phyloP scores from a whole-genome alignment of 2,329 filamentous ascomycete species.

The Ophiostoma sp. region DNA sequence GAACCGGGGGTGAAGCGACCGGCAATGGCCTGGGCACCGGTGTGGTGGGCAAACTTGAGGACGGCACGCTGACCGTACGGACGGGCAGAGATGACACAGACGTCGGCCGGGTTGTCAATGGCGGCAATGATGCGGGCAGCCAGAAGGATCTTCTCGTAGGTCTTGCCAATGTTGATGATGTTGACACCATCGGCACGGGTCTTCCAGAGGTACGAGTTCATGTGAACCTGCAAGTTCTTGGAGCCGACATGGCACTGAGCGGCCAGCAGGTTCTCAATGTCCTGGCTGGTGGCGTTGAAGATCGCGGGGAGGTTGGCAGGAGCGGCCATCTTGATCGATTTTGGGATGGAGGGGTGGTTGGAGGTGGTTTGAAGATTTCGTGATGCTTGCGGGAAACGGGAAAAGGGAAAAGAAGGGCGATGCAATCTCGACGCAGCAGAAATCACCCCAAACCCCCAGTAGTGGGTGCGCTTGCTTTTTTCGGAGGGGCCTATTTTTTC shows the following conservation, averaged over 20 bases:
- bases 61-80: constrained; percentile 99
- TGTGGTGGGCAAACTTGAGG: constrained; percentile 99
- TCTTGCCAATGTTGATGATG: constrained; percentile 99
- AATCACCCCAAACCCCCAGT: background rate
- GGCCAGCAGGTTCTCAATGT: constrained; percentile 99
- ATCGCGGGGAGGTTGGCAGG: constrained; percentile 77
- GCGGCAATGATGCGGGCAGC: constrained; percentile 98
- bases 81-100: constrained; percentile 98
- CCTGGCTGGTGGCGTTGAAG: constrained; percentile 95
- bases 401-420: constrained; percentile 10
- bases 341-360: constrained; percentile 5
- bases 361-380: background rate
- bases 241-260: constrained; percentile 94
- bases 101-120: constrained; percentile 98
- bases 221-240: constrained; percentile 99
- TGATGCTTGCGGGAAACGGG: constrained; percentile 18
- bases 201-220: constrained; percentile 94
- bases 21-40: constrained; percentile 93
- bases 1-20: constrained; percentile 99
- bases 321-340: constrained; percentile 77
- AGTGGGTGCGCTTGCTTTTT: constrained; percentile 22
- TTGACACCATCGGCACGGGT: constrained; percentile 97
- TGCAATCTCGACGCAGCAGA: constrained; percentile 10
- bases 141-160: constrained; percentile 99
- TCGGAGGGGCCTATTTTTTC: constrained; percentile 24